Conservation (phyloP, 208 protist species). For the Trypanosoma cruzi region DNA sequence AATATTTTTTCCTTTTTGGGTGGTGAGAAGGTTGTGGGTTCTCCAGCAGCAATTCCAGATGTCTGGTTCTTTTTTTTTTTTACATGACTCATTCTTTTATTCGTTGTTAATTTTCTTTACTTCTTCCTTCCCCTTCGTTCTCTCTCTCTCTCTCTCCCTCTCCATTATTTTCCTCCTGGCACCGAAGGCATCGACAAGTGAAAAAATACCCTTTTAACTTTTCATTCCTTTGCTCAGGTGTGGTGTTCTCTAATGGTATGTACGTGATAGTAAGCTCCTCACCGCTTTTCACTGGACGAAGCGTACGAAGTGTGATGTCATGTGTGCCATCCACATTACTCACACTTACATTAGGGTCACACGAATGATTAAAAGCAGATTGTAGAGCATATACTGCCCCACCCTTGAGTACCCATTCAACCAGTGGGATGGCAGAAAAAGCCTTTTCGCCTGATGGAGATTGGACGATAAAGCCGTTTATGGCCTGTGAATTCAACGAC, state of each 20-base stretch:
- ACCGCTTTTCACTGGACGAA: conserved; percentile 39
- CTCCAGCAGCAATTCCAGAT: not conserved
- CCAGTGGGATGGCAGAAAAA: conserved; percentile 23
- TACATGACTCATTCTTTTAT: not conserved
- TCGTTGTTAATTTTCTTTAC: not conserved
- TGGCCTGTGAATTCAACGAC: conserved; percentile 68
- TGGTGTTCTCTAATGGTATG: conserved; percentile 60
- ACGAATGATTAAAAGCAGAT: conserved; percentile 81
- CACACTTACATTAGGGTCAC: conserved; percentile 62
- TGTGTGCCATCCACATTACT: conserved; percentile 46
- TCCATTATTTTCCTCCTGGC: conserved; percentile 27
- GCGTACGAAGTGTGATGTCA: conserved; percentile 62
- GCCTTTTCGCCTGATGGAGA: not conserved
- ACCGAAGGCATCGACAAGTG: conserved; percentile 62
- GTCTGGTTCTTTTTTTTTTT: not conserved
- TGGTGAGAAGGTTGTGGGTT: no score
- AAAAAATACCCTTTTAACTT: conserved; percentile 76
- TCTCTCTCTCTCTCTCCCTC: conserved; percentile 1
- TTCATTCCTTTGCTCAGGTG: conserved; percentile 34
- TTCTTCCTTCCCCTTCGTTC: no score
- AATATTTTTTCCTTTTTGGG: no score
- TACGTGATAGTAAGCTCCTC: conserved; percentile 80
- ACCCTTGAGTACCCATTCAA: conserved; percentile 67
- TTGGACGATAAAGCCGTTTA: conserved; percentile 44
- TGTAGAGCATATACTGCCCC: conserved; percentile 76